Percentiles rank a stretch among this genome's conserved stretches.
Evolutionary conservation across 2,329 filamentous ascomycete species (phyloP).

Genomic region (Pestalotiopsis fici): DNA sequence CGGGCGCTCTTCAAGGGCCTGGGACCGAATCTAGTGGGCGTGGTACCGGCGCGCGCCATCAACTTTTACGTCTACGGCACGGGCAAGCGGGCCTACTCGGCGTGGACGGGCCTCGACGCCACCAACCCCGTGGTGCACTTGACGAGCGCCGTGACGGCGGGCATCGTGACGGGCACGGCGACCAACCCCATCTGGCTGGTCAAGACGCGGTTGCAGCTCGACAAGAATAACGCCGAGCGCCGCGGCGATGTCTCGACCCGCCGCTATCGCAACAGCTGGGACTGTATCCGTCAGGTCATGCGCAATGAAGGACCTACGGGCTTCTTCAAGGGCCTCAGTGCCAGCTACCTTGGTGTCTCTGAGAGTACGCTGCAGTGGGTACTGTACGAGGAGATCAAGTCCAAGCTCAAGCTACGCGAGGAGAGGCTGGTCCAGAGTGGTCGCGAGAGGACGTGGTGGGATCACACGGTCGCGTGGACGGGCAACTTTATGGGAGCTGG

Average conservation of each 20-base stretch:
- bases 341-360: constrained; percentile 86
- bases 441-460: constrained; percentile 67
- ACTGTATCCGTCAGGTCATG: constrained; percentile 83
- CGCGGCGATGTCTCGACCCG: constrained; percentile 56
- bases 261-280: constrained; percentile 83
- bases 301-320: constrained; percentile 78
- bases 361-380: constrained; percentile 94
- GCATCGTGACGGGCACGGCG: constrained; percentile 83
- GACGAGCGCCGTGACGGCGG: constrained; percentile 73
- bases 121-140: constrained; percentile 79
- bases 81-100: constrained; percentile 78
- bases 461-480: constrained; percentile 74
- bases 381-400: constrained; percentile 91
- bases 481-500: constrained; percentile 81
- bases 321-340: constrained; percentile 87
- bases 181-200: constrained; percentile 97
- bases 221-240: constrained; percentile 75
- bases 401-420: constrained; percentile 66
- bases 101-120: constrained; percentile 70
- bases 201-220: constrained; percentile 89
- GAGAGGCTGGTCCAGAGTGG: constrained; percentile 58
- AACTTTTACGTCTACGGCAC: constrained; percentile 96
- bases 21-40: constrained; percentile 85
- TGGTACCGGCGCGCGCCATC: constrained; percentile 86
- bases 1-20: constrained; percentile 91